Base-by-base conservation (phyloP, 2,329 filamentous ascomycete genomes). In the Botrytis fragariae region DNA sequence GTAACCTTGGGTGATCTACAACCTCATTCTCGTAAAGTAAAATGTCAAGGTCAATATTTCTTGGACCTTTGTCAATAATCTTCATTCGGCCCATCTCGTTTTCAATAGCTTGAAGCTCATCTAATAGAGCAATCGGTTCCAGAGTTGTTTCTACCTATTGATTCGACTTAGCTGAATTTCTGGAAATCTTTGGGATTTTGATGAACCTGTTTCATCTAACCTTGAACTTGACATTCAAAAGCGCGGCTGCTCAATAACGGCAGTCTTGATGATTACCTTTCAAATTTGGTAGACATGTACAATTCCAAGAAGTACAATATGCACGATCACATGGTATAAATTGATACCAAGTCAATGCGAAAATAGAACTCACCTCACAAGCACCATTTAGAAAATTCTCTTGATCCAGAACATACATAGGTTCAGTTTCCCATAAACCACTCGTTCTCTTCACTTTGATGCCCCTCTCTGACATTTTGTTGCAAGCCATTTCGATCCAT, bases 391-490 rank as follows among this genome's bases (percentile, higher is more conserved):
- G 85, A 80, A 99, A 99, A 44, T 89, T 88, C 75, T 91, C 90
- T 82, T 99, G 96, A 76, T 98, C 92, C 75, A 92, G 85, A 76
- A 98, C 92, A 82, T 99, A 99, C 96, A 99, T 99, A 35, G 96
- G 94, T 78, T 93, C 90, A 5, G 95, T 99, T 84, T 98, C 94
- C 88, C 96, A 99, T 4, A 99, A 85, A 75, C 90, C 92, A 82
- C 95, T 98, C 0, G 95, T 97, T 78, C 91, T 87, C 79, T 89
- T 87, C 57, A 99, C 88, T 71, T 84, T 88, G 80, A 98, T 93
- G 48, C 90, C 90, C 35, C 89, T 86, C 62, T 86, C 84, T 76
- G 93, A 89, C 89, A 99, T 94, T 80, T 92, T 88, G 62, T 85
- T 86, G 81, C 94, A 95, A 0, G 96, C 95, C 78, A 87, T 86